These are phyloP conservation scores for Ganoderma lingzhi DNA, from an alignment of 1,284 basidiomycete genomes.

Conservation along the genomic window DNA sequence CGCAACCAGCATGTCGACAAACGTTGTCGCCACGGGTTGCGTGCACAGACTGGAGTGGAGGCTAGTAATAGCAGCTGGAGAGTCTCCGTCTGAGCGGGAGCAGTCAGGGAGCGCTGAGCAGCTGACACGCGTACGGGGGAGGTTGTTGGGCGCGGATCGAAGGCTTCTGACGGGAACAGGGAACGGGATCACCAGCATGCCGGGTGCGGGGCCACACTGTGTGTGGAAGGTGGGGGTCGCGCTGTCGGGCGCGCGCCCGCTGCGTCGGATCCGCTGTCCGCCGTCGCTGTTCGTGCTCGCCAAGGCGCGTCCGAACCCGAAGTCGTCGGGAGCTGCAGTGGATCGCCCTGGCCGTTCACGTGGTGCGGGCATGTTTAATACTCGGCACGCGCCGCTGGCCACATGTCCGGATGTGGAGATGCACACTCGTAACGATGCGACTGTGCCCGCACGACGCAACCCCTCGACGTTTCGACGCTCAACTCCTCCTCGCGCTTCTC, in stretches of 20 bases:
- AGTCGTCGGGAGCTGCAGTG: slow-evolving; percentile 1
- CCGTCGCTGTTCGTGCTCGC: no score
- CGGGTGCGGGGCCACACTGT: neutral
- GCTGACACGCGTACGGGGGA: neutral
- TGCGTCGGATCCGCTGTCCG: neutral
- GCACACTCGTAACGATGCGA: neutral
- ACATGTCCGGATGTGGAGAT: neutral
- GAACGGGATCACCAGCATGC: neutral
- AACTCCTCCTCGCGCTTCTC: neutral
- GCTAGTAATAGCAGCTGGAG: neutral
- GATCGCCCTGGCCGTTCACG: neutral
- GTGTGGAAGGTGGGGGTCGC: neutral
- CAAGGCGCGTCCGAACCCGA: neutral
- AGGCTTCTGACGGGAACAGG: neutral
- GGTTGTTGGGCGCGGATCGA: neutral
- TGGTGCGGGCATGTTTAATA: neutral
- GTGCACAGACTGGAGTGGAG: neutral
- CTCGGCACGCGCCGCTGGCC: neutral
- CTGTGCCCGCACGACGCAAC: neutral
- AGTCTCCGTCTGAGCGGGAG: neutral
- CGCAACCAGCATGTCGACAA: neutral
- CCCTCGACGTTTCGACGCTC: neutral
- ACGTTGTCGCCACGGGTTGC: neutral
- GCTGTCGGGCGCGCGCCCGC: neutral
- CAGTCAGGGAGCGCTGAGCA: neutral